A percentile compares a stretch with the other conserved stretches of the same genome.
These are phyloP conservation scores for Chaetomium sp. DNA, from an alignment of 2,329 filamentous ascomycete genomes.

Conservation along the genomic window DNA sequence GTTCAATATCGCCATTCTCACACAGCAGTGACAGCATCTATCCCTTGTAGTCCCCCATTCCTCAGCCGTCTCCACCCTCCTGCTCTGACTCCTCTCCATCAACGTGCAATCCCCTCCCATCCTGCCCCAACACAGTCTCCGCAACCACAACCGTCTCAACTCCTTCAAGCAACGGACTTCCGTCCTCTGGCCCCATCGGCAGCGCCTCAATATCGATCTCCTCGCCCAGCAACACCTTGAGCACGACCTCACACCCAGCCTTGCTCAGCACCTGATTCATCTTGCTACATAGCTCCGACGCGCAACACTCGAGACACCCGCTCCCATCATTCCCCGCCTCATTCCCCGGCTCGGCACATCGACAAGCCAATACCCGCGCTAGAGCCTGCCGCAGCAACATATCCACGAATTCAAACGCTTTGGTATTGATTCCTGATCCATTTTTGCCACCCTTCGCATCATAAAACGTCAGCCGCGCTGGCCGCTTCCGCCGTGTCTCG, in stretches of 20 bases:
- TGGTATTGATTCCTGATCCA: conserved; percentile 81
- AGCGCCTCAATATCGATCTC: conserved; percentile 78
- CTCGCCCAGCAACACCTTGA: conserved; percentile 67
- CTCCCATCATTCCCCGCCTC: conserved; percentile 24
- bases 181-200: conserved; percentile 75
- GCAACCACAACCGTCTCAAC: conserved; percentile 80
- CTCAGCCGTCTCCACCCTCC: neutral
- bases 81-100: conserved; percentile 21
- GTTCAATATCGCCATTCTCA: no score
- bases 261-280: conserved; percentile 92
- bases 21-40: neutral
- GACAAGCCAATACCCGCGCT: conserved; percentile 66
- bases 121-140: conserved; percentile 50
- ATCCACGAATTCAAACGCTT: conserved; percentile 90
- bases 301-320: conserved; percentile 88
- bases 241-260: conserved; percentile 72
- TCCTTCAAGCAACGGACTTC: conserved; percentile 51
- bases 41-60: neutral
- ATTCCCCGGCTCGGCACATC: conserved; percentile 46
- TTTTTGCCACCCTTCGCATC: conserved; percentile 83
- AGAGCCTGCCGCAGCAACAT: conserved; percentile 69
- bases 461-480: conserved; percentile 86
- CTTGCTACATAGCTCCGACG: conserved; percentile 75
- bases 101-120: conserved; percentile 17
- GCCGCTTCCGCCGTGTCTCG: conserved; percentile 68